A percentile compares a stretch with the other conserved stretches of the same genome.
Conservation (phyloP, 179 eudicot species). For the Beta lomatogona region DNA sequence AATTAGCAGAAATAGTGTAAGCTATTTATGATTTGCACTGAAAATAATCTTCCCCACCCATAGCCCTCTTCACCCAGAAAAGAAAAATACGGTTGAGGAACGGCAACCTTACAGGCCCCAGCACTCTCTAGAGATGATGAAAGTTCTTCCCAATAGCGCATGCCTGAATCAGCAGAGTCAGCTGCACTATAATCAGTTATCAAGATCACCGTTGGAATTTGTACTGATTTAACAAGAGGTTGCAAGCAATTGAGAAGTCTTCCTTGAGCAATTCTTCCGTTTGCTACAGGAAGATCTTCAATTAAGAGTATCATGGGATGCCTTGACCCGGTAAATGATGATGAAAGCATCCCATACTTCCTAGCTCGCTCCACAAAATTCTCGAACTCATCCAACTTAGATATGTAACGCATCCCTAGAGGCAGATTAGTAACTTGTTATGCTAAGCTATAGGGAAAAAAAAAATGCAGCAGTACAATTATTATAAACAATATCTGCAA, state of each 20-base stretch:
- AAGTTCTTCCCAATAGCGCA: slow-evolving; percentile 70
- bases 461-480: not conserved
- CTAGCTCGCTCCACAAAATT: slow-evolving; percentile 78
- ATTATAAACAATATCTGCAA: not conserved
- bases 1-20: slow-evolving; percentile 23
- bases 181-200: slow-evolving; percentile 66
- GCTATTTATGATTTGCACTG: not conserved
- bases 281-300: slow-evolving; percentile 89
- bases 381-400: slow-evolving; percentile 96
- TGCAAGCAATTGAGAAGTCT: slow-evolving; percentile 72
- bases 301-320: slow-evolving; percentile 58
- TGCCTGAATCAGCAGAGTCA: slow-evolving; percentile 59
- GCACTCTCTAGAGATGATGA: slow-evolving; percentile 64
- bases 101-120: slow-evolving; percentile 87
- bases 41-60: not conserved
- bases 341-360: slow-evolving; percentile 71
- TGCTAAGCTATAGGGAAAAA: not conserved
- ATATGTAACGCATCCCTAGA: slow-evolving; percentile 71
- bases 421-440: slow-evolving; percentile 8
- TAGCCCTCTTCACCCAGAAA: not conserved
- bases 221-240: slow-evolving; percentile 76
- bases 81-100: slow-evolving; percentile 18
- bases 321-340: slow-evolving; percentile 40
- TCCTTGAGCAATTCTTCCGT: slow-evolving; percentile 64
- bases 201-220: slow-evolving; percentile 76